Evolutionary conservation across 129 eudicot genomes (phyloP), one percentile per base, ranked within the genome.

Genomic region (Flaveria linearis): DNA sequence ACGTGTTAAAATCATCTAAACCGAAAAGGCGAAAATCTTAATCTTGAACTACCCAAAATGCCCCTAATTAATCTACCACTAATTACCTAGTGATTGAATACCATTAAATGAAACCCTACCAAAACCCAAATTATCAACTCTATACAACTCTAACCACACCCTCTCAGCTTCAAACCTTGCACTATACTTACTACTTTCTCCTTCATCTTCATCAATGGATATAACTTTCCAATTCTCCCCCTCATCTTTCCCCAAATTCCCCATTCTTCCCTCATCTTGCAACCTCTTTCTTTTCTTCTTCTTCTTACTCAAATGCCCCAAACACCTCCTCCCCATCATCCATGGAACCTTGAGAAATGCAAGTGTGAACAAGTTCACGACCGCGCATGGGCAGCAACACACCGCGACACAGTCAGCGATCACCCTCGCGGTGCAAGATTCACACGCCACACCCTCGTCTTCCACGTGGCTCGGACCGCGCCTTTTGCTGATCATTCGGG

Each of bases 101-200:
- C 96, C 97, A 74, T 46, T 80, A 46, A 86, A 93, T 25, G 98
- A 90, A 73, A 93, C 97, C 85, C 98, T 90, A 17, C 98, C 97
- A 84, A 93, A 93, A 72, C 98, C 96, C 91, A 90, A 76, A 82
- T 90, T 89, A 77, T 91, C 96, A 80, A 88, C 80, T 62, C 85
- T 88, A 52, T 92, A 88, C 88, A 92, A 69, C 69, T 93, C 98
- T 30, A 88, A 82, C 95, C 96, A 93, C 5, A 90, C 83, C 73
- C 87, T 89, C 64, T 88, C 98, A 14, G 83, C 91, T 68, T 87
- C 94, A 85, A 84, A 67, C 70, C 82, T 80, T 36, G 89, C 89
- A 82, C 93, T 80, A 30, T 87, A 85, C 71, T 75, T 67, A 12
- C 58, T 41, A 14, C 46, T 30, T 47, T 46, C 71, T 65, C 62